Conservation (phyloP, 768 basidiomycete species). For the Mrakia gelida region DNA sequence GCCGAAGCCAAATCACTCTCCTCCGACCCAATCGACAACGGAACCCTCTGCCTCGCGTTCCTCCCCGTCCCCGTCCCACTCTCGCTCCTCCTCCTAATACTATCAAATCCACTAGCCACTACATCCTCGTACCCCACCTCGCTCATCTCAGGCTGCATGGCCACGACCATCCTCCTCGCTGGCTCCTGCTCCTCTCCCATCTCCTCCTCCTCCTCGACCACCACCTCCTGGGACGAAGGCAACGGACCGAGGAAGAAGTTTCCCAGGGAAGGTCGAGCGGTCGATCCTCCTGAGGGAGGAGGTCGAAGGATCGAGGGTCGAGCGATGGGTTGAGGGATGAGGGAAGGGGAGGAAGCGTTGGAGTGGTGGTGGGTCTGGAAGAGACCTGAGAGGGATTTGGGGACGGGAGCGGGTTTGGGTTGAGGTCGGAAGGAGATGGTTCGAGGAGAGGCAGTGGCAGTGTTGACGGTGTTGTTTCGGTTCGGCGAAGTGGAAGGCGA, state of each 20-base stretch:
- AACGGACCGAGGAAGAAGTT: slow-evolving; percentile 26
- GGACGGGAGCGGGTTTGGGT: neutral
- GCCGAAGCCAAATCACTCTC: slow-evolving; percentile 7
- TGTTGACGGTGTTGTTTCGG: neutral
- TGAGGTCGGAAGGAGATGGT: neutral
- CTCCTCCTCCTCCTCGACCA: neutral
- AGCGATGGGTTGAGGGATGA: neutral
- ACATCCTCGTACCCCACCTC: slow-evolving; percentile 11
- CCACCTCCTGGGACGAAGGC: neutral
- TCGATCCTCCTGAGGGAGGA: neutral
- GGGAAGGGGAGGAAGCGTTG: neutral
- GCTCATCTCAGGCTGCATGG: slow-evolving; percentile 9
- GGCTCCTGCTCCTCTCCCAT: neutral
- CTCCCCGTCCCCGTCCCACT: neutral
- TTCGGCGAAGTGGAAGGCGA: neutral
- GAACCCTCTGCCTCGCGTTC: neutral
- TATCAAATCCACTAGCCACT: slow-evolving; percentile 16
- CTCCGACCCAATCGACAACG: neutral
- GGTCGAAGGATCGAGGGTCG: neutral
- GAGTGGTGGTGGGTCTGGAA: neutral
- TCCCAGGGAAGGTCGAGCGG: slow-evolving; percentile 18
- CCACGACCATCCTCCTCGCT: neutral
- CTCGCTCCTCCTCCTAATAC: neutral
- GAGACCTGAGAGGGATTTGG: neutral
- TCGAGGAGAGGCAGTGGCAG: neutral